Conservation (phyloP, 805 yeast genomes). For the Kuraishia cidri region DNA sequence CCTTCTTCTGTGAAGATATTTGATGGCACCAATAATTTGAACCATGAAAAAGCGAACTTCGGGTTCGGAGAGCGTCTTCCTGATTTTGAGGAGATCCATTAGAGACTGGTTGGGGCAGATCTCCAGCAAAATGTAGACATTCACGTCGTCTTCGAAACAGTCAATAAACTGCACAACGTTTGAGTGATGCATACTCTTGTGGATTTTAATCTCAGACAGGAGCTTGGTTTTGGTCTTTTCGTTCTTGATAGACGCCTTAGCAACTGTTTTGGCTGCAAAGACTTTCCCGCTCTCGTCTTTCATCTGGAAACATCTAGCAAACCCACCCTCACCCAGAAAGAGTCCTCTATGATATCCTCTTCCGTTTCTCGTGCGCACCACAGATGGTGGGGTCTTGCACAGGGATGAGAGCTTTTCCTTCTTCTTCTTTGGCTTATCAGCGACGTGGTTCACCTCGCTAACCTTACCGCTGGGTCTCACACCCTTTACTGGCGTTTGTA, state of each 20-base stretch:
- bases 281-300: constrained; percentile 81
- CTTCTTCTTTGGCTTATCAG: constrained; percentile 44
- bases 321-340: constrained; percentile 96
- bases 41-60: constrained; percentile 87
- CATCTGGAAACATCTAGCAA: constrained; percentile 97
- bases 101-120: constrained; percentile 92
- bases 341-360: constrained; percentile 85
- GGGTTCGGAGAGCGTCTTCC: constrained; percentile 82
- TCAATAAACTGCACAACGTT: constrained; percentile 90
- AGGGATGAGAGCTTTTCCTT: constrained; percentile 84
- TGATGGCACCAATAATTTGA: constrained; percentile 90
- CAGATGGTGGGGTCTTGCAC: constrained; percentile 94
- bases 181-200: constrained; percentile 79
- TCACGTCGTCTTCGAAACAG: constrained; percentile 93
- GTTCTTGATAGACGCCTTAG: constrained; percentile 85
- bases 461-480: background rate
- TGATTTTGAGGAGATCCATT: constrained; percentile 82
- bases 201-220: constrained; percentile 90
- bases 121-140: constrained; percentile 88
- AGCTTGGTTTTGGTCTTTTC: constrained; percentile 84
- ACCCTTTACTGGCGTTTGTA: constrained; percentile 7
- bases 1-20: constrained; percentile 83
- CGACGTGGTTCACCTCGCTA: constrained; percentile 1
- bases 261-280: constrained; percentile 96
- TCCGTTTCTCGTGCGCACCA: constrained; percentile 80